Evolutionary conservation across 768 basidiomycete species (phyloP).

Genomic region (Kwoniella pini): DNA sequence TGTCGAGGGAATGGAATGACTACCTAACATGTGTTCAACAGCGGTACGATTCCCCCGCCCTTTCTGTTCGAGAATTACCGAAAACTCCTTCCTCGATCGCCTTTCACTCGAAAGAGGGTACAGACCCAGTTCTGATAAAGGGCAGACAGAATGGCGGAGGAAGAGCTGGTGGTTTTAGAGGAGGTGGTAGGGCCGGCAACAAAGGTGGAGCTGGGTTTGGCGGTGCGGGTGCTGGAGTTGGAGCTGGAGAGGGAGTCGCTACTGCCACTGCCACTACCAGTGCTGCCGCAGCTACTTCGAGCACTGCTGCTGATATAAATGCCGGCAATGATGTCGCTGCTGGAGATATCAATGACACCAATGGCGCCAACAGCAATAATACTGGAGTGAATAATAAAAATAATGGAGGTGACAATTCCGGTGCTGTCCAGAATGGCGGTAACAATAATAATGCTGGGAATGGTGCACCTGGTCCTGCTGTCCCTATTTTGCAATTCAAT

Average conservation of each 20-base stretch:
- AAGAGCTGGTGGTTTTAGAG: slow-evolving; percentile 1
- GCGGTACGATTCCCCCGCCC: neutral
- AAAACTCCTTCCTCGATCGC: neutral
- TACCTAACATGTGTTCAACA: no score
- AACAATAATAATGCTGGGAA: slow-evolving; percentile 1
- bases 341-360: neutral
- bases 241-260: slow-evolving; percentile 8
- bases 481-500: slow-evolving; percentile 31
- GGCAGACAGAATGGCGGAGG: slow-evolving; percentile 8
- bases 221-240: slow-evolving; percentile 18
- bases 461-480: slow-evolving; percentile 32
- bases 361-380: neutral
- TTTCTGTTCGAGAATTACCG: neutral
- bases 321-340: slow-evolving; percentile 3
- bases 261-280: slow-evolving; percentile 18
- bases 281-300: slow-evolving; percentile 1
- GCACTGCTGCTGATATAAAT: neutral
- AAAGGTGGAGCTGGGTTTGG: slow-evolving; percentile 22
- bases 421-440: neutral
- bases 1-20: neutral
- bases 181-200: slow-evolving; percentile 1
- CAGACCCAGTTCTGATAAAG: neutral
- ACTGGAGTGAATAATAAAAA: slow-evolving; percentile 5
- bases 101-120: neutral
- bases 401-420: slow-evolving; percentile 12